Evolutionary conservation across 345 rosid species (phyloP).

Genomic region (Hibiscus mutabilis): DNA sequence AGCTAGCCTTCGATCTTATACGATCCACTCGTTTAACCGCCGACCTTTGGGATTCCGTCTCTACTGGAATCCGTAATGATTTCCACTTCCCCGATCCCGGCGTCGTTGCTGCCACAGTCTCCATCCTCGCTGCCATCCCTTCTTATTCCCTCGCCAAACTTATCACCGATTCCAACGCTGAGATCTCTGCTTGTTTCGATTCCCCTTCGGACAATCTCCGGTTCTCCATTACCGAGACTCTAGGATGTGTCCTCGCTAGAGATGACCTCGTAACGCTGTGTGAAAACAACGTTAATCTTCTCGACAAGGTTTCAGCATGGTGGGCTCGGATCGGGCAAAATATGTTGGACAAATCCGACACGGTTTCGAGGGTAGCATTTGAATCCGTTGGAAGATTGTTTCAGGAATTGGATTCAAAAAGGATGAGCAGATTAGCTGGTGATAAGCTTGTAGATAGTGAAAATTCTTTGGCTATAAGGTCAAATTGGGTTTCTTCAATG

Average conservation of each 20-base stretch:
- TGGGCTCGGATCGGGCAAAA: conserved; percentile 79
- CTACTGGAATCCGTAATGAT: conserved; percentile 70
- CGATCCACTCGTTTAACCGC: conserved; percentile 94
- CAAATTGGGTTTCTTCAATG: conserved; percentile 86
- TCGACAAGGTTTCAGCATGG: conserved; percentile 82
- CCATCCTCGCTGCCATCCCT: conserved; percentile 86
- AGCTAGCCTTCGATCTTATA: conserved; percentile 89
- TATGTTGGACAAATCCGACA: conserved; percentile 79
- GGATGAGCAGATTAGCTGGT: conserved; percentile 91
- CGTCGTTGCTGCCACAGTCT: conserved; percentile 82
- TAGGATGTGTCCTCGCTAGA: conserved; percentile 84
- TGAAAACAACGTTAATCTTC: conserved; percentile 71
- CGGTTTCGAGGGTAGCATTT: conserved; percentile 87
- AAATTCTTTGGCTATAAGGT: conserved; percentile 81
- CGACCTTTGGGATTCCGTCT: conserved; percentile 91
- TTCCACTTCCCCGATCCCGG: conserved; percentile 95
- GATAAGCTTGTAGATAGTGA: conserved; percentile 95
- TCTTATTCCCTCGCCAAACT: conserved; percentile 72
- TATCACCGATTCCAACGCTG: conserved; percentile 61
- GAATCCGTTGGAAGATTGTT: conserved; percentile 89
- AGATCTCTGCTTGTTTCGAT: conserved; percentile 75
- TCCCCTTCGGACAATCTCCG: conserved; percentile 67
- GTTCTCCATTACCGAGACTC: conserved; percentile 79
- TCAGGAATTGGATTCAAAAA: conserved; percentile 83
- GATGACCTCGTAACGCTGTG: conserved; percentile 91